Percentiles rank a stretch among this genome's conserved stretches.
These are phyloP conservation scores for Nicotiana otophora DNA, from an alignment of 257 asterid genomes.

Conservation along the genomic window DNA sequence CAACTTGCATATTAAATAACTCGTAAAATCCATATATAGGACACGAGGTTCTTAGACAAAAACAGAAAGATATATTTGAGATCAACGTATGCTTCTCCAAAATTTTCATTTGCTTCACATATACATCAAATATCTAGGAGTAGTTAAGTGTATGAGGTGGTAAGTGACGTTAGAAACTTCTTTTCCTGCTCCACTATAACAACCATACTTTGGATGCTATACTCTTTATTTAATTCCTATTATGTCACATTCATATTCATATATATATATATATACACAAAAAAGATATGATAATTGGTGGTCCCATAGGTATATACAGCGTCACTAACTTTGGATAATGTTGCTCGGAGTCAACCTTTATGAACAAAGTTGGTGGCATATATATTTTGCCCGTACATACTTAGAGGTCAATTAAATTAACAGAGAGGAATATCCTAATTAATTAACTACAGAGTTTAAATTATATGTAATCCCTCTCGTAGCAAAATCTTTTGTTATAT, in stretches of 20 bases:
- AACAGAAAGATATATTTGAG: neutral
- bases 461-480: too few species aligned
- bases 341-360: neutral
- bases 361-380: slow-evolving; percentile 1
- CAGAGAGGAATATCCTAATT: neutral
- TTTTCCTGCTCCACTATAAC: slow-evolving; percentile 69
- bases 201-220: slow-evolving; percentile 30
- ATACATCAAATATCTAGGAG: slow-evolving; percentile 21
- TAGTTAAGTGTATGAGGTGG: slow-evolving; percentile 43
- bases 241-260: neutral
- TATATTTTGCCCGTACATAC: neutral
- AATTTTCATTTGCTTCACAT: neutral
- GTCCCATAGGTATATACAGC: neutral
- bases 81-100: neutral
- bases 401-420: neutral
- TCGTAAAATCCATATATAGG: neutral
- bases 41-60: neutral
- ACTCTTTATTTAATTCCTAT: neutral
- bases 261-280: neutral
- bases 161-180: slow-evolving; percentile 31
- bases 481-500: too few species aligned
- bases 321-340: neutral
- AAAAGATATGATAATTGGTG: neutral
- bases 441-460: neutral
- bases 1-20: neutral